Evolutionary conservation across 352 stramenopile species (phyloP).

Genomic region (Phytophthora citrophthora): DNA sequence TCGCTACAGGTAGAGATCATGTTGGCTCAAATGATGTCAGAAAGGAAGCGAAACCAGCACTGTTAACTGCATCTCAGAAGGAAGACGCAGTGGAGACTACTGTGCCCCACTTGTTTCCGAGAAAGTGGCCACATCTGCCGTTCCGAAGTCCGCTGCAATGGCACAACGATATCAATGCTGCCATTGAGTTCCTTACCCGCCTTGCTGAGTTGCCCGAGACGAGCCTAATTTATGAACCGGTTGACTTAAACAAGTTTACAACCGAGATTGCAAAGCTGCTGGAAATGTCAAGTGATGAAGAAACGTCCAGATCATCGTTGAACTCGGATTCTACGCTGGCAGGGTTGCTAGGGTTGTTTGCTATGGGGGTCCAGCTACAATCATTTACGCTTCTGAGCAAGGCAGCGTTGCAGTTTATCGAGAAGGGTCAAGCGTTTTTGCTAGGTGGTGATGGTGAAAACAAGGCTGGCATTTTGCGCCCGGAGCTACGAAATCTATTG

Average conservation of each 20-base stretch:
- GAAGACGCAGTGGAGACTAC: slow-evolving; percentile 53
- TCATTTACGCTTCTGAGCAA: slow-evolving; percentile 66
- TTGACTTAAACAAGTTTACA: slow-evolving; percentile 57
- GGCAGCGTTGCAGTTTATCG: slow-evolving; percentile 40
- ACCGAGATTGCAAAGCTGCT: slow-evolving; percentile 29
- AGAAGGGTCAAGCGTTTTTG: slow-evolving; percentile 29
- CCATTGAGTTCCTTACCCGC: slow-evolving; percentile 54
- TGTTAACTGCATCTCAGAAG: slow-evolving; percentile 37
- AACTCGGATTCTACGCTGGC: slow-evolving; percentile 36
- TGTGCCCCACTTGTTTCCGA: slow-evolving; percentile 49
- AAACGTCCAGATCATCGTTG: neutral
- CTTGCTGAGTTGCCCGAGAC: slow-evolving; percentile 58
- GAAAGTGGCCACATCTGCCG: slow-evolving; percentile 77
- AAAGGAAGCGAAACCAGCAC: slow-evolving; percentile 8
- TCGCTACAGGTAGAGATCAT: neutral
- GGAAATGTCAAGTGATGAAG: neutral
- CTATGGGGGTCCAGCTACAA: slow-evolving; percentile 64
- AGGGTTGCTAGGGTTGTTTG: slow-evolving; percentile 29
- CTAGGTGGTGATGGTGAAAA: slow-evolving; percentile 10
- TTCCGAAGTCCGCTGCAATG: slow-evolving; percentile 60
- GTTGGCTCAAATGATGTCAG: neutral
- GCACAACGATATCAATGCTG: slow-evolving; percentile 41
- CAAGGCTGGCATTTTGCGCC: slow-evolving; percentile 4
- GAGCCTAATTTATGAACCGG: slow-evolving; percentile 73
- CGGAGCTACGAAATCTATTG: slow-evolving; percentile 35